A percentile compares a stretch with the other conserved stretches of the same genome.
These are phyloP conservation scores for Heliosperma pusillum DNA, from an alignment of 148 eudicot genomes.

Conservation along the genomic window DNA sequence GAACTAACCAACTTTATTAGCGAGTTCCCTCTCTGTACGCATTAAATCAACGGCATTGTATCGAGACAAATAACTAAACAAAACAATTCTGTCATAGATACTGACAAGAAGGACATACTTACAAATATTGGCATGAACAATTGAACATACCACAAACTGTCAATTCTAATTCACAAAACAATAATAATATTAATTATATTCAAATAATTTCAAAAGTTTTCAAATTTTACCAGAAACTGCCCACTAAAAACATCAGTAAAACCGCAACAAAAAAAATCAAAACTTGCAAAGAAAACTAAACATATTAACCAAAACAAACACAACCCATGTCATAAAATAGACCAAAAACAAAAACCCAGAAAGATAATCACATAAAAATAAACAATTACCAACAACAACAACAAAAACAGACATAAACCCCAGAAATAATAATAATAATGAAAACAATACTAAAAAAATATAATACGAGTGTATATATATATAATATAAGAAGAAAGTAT, in stretches of 20 bases:
- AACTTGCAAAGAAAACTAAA: no score
- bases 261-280: neutral
- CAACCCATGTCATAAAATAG: neutral
- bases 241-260: neutral
- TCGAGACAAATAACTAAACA: neutral
- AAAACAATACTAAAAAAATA: neutral
- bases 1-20: neutral
- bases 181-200: neutral
- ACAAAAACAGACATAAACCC: neutral
- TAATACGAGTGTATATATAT: neutral
- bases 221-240: neutral
- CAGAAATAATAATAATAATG: neutral
- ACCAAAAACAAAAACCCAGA: constrained; percentile 19
- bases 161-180: neutral
- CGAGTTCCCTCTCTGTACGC: no score
- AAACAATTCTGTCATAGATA: neutral
- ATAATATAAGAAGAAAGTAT: neutral
- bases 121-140: neutral
- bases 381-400: neutral
- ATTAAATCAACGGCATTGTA: neutral
- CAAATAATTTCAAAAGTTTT: neutral
- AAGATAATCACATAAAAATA: neutral
- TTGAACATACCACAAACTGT: neutral
- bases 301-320: neutral
- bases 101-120: neutral